A percentile compares a stretch with the other conserved stretches of the same genome.
Conservation (phyloP, 805 yeast species). For the Lachancea fermentati region DNA sequence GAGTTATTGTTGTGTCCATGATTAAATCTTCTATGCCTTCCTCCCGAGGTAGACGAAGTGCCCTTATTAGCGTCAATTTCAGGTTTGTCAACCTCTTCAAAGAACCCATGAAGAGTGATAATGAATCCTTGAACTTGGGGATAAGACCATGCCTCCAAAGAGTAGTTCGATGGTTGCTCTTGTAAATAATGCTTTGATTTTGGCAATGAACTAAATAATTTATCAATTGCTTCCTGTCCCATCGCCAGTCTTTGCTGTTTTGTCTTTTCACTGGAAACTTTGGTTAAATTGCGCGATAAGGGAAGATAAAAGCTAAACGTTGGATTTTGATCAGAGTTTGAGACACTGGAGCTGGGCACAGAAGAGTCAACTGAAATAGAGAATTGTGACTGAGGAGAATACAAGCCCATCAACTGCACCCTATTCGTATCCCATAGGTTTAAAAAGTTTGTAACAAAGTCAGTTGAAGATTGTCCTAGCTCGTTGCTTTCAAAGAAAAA, state of each 20-base stretch:
- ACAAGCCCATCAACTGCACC: conserved; percentile 59
- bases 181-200: conserved; percentile 65
- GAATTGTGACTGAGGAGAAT: conserved; percentile 79
- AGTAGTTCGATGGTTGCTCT: conserved; percentile 56
- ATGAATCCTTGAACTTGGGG: conserved; percentile 73
- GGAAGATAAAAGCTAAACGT: conserved; percentile 66
- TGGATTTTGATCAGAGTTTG: conserved; percentile 32
- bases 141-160: conserved; percentile 72
- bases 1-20: conserved; percentile 28
- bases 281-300: conserved; percentile 69
- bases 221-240: conserved; percentile 65
- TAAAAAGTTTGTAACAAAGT: conserved; percentile 68
- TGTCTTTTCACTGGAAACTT: conserved; percentile 49
- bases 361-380: conserved; percentile 72
- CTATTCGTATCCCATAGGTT: conserved; percentile 81
- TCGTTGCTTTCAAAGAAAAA: conserved; percentile 79
- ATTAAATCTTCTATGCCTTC: conserved; percentile 25
- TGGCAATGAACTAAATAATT: conserved; percentile 66
- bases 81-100: conserved; percentile 61
- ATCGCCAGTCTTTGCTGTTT: conserved; percentile 53
- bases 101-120: conserved; percentile 79
- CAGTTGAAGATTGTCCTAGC: conserved; percentile 65
- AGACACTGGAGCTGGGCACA: conserved; percentile 46
- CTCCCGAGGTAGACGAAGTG: conserved; percentile 16
- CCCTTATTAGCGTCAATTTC: conserved; percentile 31